phyloP scores from a whole-genome alignment of 2,329 filamentous ascomycete genomes.

The Pseudogymnoascus sp. region DNA sequence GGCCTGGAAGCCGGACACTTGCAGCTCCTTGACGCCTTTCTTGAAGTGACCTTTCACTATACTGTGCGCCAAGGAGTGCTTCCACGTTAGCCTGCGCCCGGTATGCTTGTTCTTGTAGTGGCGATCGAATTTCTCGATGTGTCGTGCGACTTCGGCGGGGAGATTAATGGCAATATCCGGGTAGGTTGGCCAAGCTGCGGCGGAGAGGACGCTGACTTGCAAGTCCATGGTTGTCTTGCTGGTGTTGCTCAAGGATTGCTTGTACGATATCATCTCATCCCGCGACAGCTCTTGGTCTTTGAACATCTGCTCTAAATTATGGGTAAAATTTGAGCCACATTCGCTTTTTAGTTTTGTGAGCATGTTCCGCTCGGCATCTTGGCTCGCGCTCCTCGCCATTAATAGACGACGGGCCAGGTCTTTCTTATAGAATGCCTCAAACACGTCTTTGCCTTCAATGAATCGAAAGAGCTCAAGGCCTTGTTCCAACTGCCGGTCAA shows the following conservation, averaged over 20 bases:
- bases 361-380: slow-evolving; percentile 45
- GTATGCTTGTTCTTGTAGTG: slow-evolving; percentile 90
- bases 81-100: slow-evolving; percentile 82
- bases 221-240: slow-evolving; percentile 58
- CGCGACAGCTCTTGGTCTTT: slow-evolving; percentile 91
- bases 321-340: slow-evolving; percentile 89
- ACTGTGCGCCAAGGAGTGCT: slow-evolving; percentile 87
- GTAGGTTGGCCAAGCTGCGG: slow-evolving; percentile 89
- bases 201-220: slow-evolving; percentile 82
- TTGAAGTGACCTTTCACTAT: slow-evolving; percentile 75
- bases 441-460: slow-evolving; percentile 93
- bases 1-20: slow-evolving; percentile 88
- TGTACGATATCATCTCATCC: slow-evolving; percentile 91
- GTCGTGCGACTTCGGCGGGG: slow-evolving; percentile 66
- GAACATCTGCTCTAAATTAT: slow-evolving; percentile 99
- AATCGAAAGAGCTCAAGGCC: slow-evolving; percentile 93
- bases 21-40: slow-evolving; percentile 76
- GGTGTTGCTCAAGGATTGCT: slow-evolving; percentile 51
- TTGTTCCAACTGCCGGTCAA: slow-evolving; percentile 87
- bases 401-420: slow-evolving; percentile 84
- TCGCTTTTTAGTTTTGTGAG: slow-evolving; percentile 83
- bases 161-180: slow-evolving; percentile 61
- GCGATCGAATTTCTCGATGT: slow-evolving; percentile 72
- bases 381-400: slow-evolving; percentile 86
- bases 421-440: slow-evolving; percentile 99